Percentiles rank a stretch among this genome's conserved stretches.
These are phyloP conservation scores for Fusarium stilboides DNA, from an alignment of 2,329 filamentous ascomycete genomes.

Conservation along the genomic window DNA sequence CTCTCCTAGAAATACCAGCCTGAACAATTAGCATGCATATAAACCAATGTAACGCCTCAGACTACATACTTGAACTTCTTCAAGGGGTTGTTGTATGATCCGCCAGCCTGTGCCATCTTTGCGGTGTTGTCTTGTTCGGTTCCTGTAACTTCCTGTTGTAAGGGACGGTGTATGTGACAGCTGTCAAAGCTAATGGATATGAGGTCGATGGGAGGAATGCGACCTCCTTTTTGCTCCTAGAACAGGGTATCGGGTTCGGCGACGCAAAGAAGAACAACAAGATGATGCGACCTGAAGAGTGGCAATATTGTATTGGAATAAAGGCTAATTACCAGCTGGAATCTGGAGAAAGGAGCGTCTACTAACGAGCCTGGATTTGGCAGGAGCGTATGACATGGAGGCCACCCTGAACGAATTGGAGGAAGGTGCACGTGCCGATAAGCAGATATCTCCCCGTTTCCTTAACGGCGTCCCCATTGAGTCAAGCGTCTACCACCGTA, in stretches of 20 bases:
- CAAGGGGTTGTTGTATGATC: slow-evolving; percentile 97
- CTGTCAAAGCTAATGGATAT: slow-evolving; percentile 43
- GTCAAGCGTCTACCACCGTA: slow-evolving; percentile 20
- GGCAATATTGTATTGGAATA: slow-evolving; percentile 38
- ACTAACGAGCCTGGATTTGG: slow-evolving; percentile 45
- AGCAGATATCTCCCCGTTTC: slow-evolving; percentile 25
- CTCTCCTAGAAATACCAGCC: slow-evolving; percentile 97
- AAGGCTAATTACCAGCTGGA: slow-evolving; percentile 36
- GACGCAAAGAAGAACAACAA: slow-evolving; percentile 7
- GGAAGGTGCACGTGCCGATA: slow-evolving; percentile 49
- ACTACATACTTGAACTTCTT: slow-evolving; percentile 97
- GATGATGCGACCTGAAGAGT: slow-evolving; percentile 34
- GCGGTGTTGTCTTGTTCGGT: slow-evolving; percentile 40
- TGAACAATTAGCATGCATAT: slow-evolving; percentile 58
- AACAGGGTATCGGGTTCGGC: slow-evolving; percentile 13
- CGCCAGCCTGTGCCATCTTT: slow-evolving; percentile 85
- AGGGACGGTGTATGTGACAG: slow-evolving; percentile 44
- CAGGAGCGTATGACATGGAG: slow-evolving; percentile 49
- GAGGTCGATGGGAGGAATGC: slow-evolving; percentile 20
- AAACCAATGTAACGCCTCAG: neutral
- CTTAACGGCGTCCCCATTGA: slow-evolving; percentile 21
- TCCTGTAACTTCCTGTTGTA: slow-evolving; percentile 26
- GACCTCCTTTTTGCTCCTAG: slow-evolving; percentile 16
- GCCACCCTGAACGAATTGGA: slow-evolving; percentile 40
- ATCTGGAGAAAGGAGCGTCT: slow-evolving; percentile 50